A percentile compares a stretch with the other conserved stretches of the same genome.
phyloP scores from a whole-genome alignment of 768 basidiomycete genomes.

The Podaxis carcinomalis region DNA sequence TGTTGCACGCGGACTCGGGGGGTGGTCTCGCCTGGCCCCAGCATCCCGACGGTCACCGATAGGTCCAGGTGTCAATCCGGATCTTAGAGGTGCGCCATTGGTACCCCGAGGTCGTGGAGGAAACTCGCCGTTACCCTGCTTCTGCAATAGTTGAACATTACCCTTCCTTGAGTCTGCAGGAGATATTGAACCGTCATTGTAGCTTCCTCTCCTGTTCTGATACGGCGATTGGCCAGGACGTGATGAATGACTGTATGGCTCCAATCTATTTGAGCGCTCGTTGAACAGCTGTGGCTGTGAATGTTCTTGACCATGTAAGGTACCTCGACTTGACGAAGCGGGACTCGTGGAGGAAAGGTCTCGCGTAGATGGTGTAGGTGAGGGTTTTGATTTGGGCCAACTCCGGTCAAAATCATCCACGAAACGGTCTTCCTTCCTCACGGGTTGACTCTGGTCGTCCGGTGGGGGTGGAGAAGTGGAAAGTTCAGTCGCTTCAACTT shows the following conservation, averaged over 20 bases:
- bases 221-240: constrained; percentile 36
- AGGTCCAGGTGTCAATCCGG: constrained; percentile 20
- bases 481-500: constrained; percentile 53
- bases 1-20: constrained; percentile 31
- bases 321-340: constrained; percentile 23
- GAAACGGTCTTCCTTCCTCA: constrained; percentile 85
- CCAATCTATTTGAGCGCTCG: constrained; percentile 85
- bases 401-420: constrained; percentile 94
- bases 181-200: constrained; percentile 34
- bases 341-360: constrained; percentile 28
- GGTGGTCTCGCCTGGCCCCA: constrained; percentile 16
- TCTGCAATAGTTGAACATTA: constrained; percentile 57
- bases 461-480: constrained; percentile 22
- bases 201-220: constrained; percentile 38
- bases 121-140: constrained; percentile 31
- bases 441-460: constrained; percentile 28
- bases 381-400: constrained; percentile 76
- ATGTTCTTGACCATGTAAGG: constrained; percentile 3
- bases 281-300: constrained; percentile 69
- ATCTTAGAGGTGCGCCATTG: constrained; percentile 25
- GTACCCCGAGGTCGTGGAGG: constrained; percentile 26
- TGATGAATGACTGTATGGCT: constrained; percentile 67
- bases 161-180: constrained; percentile 37
- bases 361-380: constrained; percentile 37
- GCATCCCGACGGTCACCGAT: constrained; percentile 28